Evolutionary conservation across 1,284 basidiomycete species (phyloP), one percentile per base, ranked within the genome.

Genomic region (Retiboletus flavoniger): DNA sequence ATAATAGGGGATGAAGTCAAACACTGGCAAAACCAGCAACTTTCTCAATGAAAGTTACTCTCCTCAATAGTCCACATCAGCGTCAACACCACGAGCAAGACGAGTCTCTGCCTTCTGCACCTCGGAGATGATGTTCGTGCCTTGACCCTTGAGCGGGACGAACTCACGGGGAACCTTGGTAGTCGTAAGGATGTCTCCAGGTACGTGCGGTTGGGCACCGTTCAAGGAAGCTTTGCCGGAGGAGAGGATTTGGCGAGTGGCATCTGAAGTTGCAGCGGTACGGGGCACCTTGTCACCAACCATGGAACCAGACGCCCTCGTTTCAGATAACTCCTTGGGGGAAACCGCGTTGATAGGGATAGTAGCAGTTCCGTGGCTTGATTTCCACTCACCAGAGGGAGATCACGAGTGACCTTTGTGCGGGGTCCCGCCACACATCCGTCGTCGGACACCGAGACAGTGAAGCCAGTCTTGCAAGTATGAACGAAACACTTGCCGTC

Each of bases 401-500:
- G 8, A 17, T 9, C 34, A 17, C 49, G 50, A 35, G 39, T 16
- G 21, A 3, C 31, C 38, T 43, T 60, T 36, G 3, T 41, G 7
- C 41, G 10, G 26, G 31, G n/a, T 1, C 17, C 3, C 7, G 47
- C 42, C 7, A 54, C 35, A 36, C 66, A 68, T 7, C 9, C n/a
- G 6, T 62, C 47, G 1, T 54, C 35, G 29, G 19, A 32, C 1
- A 31, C 11, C n/a, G 56, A 50, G 10, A 35, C 8, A 2, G 29
- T 28, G 14, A 51, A 62, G 4, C 50, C 56, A 10, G 13, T 13
- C 34, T 51, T 51, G 44, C 56, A 67, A 8, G 28, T 29, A 13
- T 45, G 39, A 26, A 69, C 51, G 21, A 59, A 21, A 36, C 64
- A 65, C n/a, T 31, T 41, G 26, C 46, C 21, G 9, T 50, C 51